Base-by-base conservation (phyloP, 2,329 filamentous ascomycete species). In the Aspergillus sclerotialis region DNA sequence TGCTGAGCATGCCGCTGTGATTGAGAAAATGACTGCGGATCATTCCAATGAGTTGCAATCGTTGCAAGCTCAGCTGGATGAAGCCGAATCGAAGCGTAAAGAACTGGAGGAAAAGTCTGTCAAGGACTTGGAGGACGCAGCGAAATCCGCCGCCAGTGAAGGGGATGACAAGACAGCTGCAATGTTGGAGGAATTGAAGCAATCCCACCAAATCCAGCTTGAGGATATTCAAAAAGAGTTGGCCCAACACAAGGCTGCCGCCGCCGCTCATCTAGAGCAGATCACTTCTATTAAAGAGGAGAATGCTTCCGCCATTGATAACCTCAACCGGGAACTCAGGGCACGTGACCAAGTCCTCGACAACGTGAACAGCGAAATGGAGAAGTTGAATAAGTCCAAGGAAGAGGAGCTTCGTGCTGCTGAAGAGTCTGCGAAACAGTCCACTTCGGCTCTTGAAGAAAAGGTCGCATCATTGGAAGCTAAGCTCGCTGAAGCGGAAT, bases 101-200 rank as follows among this genome's bases (percentile, higher is more conserved):
- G 56, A 62, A 13, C 35, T 63, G 16, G 58, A 61, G 35, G 54
- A 59, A 23, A 58, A 53, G 33, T 58, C 57, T 5, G 35, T 53
- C 7, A 55, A 58, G 35, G 58, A 65, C 8, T 37, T 66, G 7
- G 62, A 65, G 26, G 56, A 59, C 26, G 61, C 59, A 14, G 57
- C 58, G 32, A 48, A 60, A 33, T 45, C 52, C 3, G 62, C 62
- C 2, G 40, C 50, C 4, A 52, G 56, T 13, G 46, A 61, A 21
- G 60, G 60, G 5, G 58, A 65, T 36, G 49, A 54, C 17, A 51
- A 61, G 38, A 47, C 50, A 9, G 49, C 55, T 10, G 45, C 53
- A 12, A 45, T 55, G n/a, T 47, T 65, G 7, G 60, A 63, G 15
- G 53, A 61, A 19, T 43, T 63, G 33, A 63, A 64, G 45, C 39